Conservation (phyloP, 1,139 yeast species). For the Diutina sp. region DNA sequence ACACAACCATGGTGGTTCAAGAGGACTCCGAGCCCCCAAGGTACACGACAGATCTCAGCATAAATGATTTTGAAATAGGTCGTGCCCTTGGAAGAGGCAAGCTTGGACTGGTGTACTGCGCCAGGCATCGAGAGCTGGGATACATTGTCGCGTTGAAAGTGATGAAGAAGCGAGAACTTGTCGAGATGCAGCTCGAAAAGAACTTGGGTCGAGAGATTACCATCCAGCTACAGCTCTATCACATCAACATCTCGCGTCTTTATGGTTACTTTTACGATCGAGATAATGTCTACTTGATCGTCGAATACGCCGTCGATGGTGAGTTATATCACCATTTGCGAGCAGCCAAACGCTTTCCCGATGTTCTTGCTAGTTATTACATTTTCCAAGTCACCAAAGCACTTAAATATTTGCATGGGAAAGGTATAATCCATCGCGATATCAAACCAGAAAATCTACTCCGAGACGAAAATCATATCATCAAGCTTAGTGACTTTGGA, state of each 20-base stretch:
- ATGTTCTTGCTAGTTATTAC: constrained; percentile 63
- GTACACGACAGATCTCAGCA: constrained; percentile 7
- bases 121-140: constrained; percentile 60
- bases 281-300: constrained; percentile 63
- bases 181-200: constrained; percentile 66
- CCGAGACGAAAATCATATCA: constrained; percentile 55
- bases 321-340: constrained; percentile 72
- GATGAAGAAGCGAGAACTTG: constrained; percentile 72
- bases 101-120: constrained; percentile 88
- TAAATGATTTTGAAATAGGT: constrained; percentile 78
- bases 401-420: constrained; percentile 59
- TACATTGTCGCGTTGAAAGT: constrained; percentile 83
- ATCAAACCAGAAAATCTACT: constrained; percentile 86
- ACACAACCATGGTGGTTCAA: not conserved
- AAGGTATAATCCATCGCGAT: constrained; percentile 80
- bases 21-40: not conserved
- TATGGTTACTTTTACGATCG: constrained; percentile 80
- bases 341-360: constrained; percentile 52
- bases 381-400: constrained; percentile 78
- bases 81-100: constrained; percentile 85
- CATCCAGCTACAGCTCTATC: constrained; percentile 69
- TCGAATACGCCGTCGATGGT: constrained; percentile 81
- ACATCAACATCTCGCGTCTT: constrained; percentile 66
- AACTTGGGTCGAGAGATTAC: constrained; percentile 88
- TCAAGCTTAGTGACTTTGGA: constrained; percentile 88